Evolutionary conservation across 148 eudicot genomes (phyloP), one percentile per base, ranked within the genome.

Genomic region (Vaccinium myrtillus): DNA sequence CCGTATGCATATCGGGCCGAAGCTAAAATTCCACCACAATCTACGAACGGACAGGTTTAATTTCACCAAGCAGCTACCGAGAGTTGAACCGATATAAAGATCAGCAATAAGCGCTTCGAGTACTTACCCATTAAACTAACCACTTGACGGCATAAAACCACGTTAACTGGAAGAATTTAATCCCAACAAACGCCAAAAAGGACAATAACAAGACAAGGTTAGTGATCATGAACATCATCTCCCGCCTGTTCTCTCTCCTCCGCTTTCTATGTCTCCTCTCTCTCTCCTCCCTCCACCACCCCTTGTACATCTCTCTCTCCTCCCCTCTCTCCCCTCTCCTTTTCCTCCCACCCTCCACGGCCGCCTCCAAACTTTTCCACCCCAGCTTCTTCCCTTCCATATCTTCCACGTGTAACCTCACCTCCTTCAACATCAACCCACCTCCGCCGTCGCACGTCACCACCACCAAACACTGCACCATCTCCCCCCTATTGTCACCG

Each of bases 391-490:
- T 90, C 63, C 91, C 89, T 21, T 88, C 90, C 87, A 84, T 83
- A 58, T 90, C 86, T 84, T 88, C 88, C 55, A 91, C 81, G 61
- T 79, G 86, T 78, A 95, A 83, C 87, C 91, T 92, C 77, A 88
- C 92, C 61, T 92, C 95, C 80, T 75, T 87, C 86, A 93, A 85
- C 56, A 86, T 85, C 87, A 92, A 55, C 65, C 86, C 90, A 32
- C 85, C 85, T 76, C 46, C 75, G 19, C 50, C 82, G 67, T 89
- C 83, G 87, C 88, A 90, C 54, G 91, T 87, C 76, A 91, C 88
- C 80, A 48, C 79, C 59, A 78, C 84, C 67, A 75, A 77, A 48
- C 88, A 87, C 86, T 83, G 84, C 82, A 86, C 88, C 54, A 83
- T n/a, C 86, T 82, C 88, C 30, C 84, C 77, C 18, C 51, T n/a